Percentiles rank a stretch among this genome's conserved stretches.
phyloP scores from a whole-genome alignment of 805 yeast genomes.

The Kluyveromyces nonfermentans region DNA sequence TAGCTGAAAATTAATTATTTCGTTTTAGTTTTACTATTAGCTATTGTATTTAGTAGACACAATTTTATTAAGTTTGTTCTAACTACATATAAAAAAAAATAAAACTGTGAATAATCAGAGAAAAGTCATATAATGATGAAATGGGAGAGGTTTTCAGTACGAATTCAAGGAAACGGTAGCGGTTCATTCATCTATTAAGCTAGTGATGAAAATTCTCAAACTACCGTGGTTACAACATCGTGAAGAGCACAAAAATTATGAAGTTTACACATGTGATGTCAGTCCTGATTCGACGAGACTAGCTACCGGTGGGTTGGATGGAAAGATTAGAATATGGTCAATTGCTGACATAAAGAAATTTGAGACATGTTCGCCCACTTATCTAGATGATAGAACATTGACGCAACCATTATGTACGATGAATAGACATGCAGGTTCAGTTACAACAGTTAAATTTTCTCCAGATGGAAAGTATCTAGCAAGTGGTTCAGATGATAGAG shows the following conservation, averaged over 20 bases:
- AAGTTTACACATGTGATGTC: conserved; percentile 75
- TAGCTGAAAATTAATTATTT: too few species aligned
- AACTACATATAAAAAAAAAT: too few species aligned
- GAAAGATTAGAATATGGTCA: conserved; percentile 88
- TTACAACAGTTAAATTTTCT: conserved; percentile 84
- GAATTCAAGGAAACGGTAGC: not conserved
- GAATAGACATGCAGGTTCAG: conserved; percentile 96
- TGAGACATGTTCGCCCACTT: conserved; percentile 12
- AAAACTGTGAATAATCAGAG: too few species aligned
- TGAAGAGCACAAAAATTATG: conserved; percentile 75
- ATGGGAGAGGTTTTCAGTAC: too few species aligned
- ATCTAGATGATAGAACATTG: conserved; percentile 12
- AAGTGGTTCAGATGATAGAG: conserved; percentile 91
- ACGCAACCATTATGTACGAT: conserved; percentile 69
- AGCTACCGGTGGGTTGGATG: conserved; percentile 93
- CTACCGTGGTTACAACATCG: conserved; percentile 63
- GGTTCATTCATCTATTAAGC: not conserved
- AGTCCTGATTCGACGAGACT: conserved; percentile 74
- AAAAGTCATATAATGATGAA: too few species aligned
- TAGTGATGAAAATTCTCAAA: conserved; percentile 50
- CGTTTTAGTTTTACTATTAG: too few species aligned
- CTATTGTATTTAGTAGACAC: too few species aligned
- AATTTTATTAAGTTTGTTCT: too few species aligned
- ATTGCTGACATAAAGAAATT: conserved; percentile 43
- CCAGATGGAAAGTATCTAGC: conserved; percentile 90